Evolutionary conservation across 2,329 filamentous ascomycete species (phyloP).

Genomic region (Aspergillus aculeatinus): DNA sequence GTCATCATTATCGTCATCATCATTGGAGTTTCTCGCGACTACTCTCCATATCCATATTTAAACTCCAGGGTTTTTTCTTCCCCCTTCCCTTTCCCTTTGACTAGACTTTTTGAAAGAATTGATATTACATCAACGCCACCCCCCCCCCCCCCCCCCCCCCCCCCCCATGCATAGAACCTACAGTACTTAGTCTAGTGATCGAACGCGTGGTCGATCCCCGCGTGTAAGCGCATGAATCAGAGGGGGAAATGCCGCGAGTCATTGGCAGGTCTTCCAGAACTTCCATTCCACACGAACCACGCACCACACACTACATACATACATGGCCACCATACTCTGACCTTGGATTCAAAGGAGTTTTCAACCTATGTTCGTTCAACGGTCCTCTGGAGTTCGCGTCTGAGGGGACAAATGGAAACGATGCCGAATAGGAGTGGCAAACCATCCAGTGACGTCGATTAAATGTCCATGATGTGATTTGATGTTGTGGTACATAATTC

Average conservation of each 20-base stretch:
- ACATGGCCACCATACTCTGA: too few relatives aligned
- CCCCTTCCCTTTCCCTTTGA: too few relatives aligned
- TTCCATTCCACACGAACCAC: neutral
- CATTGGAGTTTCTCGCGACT: neutral
- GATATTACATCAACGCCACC: neutral
- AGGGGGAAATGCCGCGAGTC: neutral
- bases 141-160: neutral
- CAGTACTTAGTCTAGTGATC: neutral
- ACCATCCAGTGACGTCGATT: neutral
- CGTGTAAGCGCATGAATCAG: neutral
- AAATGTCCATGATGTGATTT: neutral
- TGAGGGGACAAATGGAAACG: too few relatives aligned
- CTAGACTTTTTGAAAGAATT: neutral
- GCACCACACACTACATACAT: neutral
- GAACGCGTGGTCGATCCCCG: neutral
- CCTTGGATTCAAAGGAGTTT: too few relatives aligned
- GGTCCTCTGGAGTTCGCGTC: too few relatives aligned
- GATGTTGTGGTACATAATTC: neutral
- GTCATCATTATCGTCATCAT: neutral
- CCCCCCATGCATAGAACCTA: neutral
- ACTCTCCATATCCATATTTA: too few relatives aligned
- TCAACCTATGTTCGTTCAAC: too few relatives aligned
- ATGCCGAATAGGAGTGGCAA: neutral
- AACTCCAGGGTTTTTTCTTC: too few relatives aligned
- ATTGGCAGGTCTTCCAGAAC: conserved; percentile 10